Evolutionary conservation across 768 basidiomycete genomes (phyloP), one percentile per base, ranked within the genome.

Genomic region (Leccinum variicolor): DNA sequence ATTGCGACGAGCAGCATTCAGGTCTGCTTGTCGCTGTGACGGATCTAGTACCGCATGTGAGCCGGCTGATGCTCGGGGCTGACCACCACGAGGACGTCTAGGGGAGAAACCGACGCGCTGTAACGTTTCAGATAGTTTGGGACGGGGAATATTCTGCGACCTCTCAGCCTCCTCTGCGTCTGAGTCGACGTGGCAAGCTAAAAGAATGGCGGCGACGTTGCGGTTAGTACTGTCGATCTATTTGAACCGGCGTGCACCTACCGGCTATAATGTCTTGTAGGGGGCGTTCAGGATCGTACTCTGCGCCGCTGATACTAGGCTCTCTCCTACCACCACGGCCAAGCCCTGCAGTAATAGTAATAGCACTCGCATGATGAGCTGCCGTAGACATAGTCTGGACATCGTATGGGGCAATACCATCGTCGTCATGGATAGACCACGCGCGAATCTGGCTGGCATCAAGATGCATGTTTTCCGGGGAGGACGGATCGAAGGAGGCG

Each of bases 361-460:
- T 77, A 3, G 84, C 92, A 61, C 89, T 92, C 25, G 92, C 93
- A 73, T 97, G 94, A 71, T 97, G 94, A 1, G 87, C 91, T 9
- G 84, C 85, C 0, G 94, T 95, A 0, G 91, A 94, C 57, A 92
- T 71, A 0, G 89, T 90, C 57, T 85, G 84, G 21, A 81, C 84
- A 41, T 79, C 82, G 62, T 85, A 90, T 0, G 87, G 86, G 61
- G 81, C 77, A 31, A 86, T 74, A 19, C 84, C 87, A 13, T 88
- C 87, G 4, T 89, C 86, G 55, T 82, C 79, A 51, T 89, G 78
- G 65, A 83, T 81, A 21, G 83, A 83, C 84, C 84, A 86, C 1
- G 77, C 77, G 57, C 81, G 81, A 25, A 77, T 67, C 43, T 76
- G 79, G 57, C 76, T 77, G 25, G 77, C 76, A 46, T 84, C 84